These are phyloP conservation scores for Colletotrichum horii DNA, from an alignment of 2,329 filamentous ascomycete species.

Conservation along the genomic window DNA sequence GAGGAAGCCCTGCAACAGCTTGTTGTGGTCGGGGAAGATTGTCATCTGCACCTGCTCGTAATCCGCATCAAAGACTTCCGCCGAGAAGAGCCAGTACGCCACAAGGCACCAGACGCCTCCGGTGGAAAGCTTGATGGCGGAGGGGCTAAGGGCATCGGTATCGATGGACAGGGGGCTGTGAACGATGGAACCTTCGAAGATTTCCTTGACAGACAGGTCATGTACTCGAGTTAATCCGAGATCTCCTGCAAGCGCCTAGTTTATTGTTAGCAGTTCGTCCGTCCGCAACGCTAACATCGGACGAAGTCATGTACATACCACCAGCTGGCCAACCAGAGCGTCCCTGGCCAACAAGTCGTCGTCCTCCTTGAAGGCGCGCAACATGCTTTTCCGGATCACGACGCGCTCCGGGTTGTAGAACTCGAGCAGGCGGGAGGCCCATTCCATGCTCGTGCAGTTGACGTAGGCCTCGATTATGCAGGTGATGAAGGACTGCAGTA, in stretches of 20 bases:
- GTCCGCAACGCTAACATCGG: not conserved
- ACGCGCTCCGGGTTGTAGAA: conserved; percentile 68
- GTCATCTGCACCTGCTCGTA: conserved; percentile 57
- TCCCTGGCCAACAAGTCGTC: conserved; percentile 66
- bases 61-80: conserved; percentile 64
- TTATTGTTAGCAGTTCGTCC: conserved; percentile 15
- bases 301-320: conserved; percentile 48
- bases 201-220: conserved; percentile 50
- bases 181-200: conserved; percentile 44
- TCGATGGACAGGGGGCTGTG: conserved; percentile 51
- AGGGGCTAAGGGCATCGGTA: conserved; percentile 50
- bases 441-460: conserved; percentile 63
- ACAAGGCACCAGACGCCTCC: conserved; percentile 64
- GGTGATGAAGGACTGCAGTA: conserved; percentile 80
- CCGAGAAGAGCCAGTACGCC: conserved; percentile 67
- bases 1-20: conserved; percentile 59
- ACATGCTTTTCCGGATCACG: conserved; percentile 65
- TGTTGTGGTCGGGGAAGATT: conserved; percentile 66
- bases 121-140: conserved; percentile 62
- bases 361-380: conserved; percentile 69
- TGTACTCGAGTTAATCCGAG: conserved; percentile 52
- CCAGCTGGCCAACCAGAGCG: conserved; percentile 73
- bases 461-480: conserved; percentile 78
- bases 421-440: conserved; percentile 71
- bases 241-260: conserved; percentile 67